These are phyloP conservation scores for Leccinum fuscescens DNA, from an alignment of 1,284 basidiomycete genomes.

Conservation along the genomic window DNA sequence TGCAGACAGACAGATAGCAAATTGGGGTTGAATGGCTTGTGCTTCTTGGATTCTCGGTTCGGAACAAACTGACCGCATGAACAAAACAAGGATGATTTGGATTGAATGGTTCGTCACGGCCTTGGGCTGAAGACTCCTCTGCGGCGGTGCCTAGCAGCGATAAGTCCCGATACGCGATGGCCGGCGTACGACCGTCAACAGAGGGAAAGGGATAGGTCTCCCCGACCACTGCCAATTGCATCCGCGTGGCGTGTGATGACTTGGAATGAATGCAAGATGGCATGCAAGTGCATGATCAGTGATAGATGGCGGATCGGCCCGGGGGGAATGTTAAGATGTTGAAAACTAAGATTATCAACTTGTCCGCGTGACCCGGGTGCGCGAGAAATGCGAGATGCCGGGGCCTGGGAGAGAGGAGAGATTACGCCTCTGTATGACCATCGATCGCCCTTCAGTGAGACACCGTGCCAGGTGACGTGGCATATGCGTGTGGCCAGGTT, in stretches of 20 bases:
- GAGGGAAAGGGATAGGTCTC: not conserved
- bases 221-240: not conserved
- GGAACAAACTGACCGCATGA: not conserved
- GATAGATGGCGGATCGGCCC: not conserved
- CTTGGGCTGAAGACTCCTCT: not conserved
- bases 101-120: not conserved
- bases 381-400: not conserved
- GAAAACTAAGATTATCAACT: not conserved
- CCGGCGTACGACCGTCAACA: not conserved
- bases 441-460: not conserved
- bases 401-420: not conserved
- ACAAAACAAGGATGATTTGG: not conserved
- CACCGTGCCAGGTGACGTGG: not conserved
- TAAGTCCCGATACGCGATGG: not conserved
- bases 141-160: not conserved
- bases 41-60: not conserved
- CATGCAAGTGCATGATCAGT: not conserved
- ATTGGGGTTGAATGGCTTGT: not conserved
- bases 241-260: not conserved
- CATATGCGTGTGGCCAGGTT: not conserved
- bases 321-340: not conserved
- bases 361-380: not conserved
- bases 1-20: not conserved
- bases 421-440: not conserved
- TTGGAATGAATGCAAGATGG: not conserved